Percentiles rank a stretch among this genome's conserved stretches.
These are phyloP conservation scores for Drechslerella dactyloides DNA, from an alignment of 2,329 filamentous ascomycete species.

Conservation along the genomic window DNA sequence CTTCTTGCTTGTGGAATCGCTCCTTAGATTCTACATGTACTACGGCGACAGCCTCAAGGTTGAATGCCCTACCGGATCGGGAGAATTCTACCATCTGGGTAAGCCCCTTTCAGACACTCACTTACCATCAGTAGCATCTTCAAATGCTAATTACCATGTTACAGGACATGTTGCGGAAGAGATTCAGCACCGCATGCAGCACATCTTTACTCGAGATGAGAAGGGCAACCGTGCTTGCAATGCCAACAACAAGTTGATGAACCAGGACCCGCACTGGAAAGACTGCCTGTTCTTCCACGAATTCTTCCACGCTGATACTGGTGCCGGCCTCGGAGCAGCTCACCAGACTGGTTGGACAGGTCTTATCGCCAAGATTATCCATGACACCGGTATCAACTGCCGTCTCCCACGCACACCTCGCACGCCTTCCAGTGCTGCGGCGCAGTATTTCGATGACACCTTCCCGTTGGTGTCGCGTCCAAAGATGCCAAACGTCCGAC, in stretches of 20 bases:
- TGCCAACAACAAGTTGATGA: slow-evolving; percentile 79
- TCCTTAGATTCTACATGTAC: slow-evolving; percentile 96
- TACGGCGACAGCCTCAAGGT: slow-evolving; percentile 88
- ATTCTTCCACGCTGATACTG: slow-evolving; percentile 92
- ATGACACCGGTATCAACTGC: slow-evolving; percentile 91
- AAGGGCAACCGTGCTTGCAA: slow-evolving; percentile 89
- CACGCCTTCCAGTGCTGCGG: slow-evolving; percentile 79
- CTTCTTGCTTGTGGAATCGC: slow-evolving; percentile 88
- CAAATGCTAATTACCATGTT: slow-evolving; percentile 1
- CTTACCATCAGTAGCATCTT: neutral
- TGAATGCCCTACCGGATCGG: slow-evolving; percentile 91
- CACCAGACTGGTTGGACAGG: slow-evolving; percentile 98
- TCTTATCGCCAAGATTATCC: slow-evolving; percentile 93
- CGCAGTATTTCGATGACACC: slow-evolving; percentile 94
- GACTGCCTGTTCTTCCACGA: slow-evolving; percentile 96
- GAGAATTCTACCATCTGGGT: slow-evolving; percentile 92
- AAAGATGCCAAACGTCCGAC: slow-evolving; percentile 65
- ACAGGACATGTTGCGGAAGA: slow-evolving; percentile 81
- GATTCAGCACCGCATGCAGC: slow-evolving; percentile 90
- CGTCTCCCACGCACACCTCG: slow-evolving; percentile 91
- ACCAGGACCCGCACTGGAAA: slow-evolving; percentile 92
- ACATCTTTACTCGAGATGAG: slow-evolving; percentile 83
- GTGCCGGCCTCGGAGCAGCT: slow-evolving; percentile 85
- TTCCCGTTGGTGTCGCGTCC: slow-evolving; percentile 64
- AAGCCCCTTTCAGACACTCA: neutral